These are phyloP conservation scores for Chamaenerion angustifolium DNA, from an alignment of 345 rosid genomes.

Conservation along the genomic window DNA sequence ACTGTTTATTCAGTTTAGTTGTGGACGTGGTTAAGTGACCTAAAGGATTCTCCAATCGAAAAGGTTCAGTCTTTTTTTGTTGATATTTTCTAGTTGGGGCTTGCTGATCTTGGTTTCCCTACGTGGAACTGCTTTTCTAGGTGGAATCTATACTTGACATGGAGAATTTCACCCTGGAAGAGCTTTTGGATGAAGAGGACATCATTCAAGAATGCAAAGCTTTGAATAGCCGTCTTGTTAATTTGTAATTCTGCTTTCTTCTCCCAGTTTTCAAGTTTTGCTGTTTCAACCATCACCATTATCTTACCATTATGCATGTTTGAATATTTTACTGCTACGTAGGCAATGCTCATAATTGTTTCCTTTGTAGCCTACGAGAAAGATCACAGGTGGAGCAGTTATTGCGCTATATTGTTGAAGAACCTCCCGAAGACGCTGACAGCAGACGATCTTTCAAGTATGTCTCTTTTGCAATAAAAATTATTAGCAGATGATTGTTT, in stretches of 20 bases:
- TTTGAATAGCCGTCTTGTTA: constrained; percentile 87
- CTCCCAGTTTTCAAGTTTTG: too few species aligned
- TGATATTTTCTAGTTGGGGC: too few species aligned
- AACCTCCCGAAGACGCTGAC: constrained; percentile 73
- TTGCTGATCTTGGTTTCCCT: background rate
- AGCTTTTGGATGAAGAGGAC: constrained; percentile 98
- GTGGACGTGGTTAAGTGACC: too few species aligned
- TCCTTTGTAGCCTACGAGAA: constrained; percentile 60
- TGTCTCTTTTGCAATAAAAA: constrained; percentile 6
- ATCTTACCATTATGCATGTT: background rate
- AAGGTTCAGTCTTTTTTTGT: too few species aligned
- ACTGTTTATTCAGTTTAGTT: too few species aligned
- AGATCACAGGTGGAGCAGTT: constrained; percentile 90
- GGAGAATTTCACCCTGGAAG: constrained; percentile 82
- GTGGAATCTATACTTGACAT: constrained; percentile 83
- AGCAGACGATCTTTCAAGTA: constrained; percentile 75
- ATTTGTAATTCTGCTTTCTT: constrained; percentile 31
- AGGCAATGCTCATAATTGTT: background rate
- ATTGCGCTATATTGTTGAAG: constrained; percentile 66
- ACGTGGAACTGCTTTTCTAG: constrained; percentile 14
- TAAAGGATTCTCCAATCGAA: too few species aligned
- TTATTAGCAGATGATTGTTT: background rate
- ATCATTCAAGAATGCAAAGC: constrained; percentile 99
- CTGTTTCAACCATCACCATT: too few species aligned
- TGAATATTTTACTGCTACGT: background rate